Base-by-base conservation (phyloP, 148 eudicot species). In the Chenopodium formosanum region DNA sequence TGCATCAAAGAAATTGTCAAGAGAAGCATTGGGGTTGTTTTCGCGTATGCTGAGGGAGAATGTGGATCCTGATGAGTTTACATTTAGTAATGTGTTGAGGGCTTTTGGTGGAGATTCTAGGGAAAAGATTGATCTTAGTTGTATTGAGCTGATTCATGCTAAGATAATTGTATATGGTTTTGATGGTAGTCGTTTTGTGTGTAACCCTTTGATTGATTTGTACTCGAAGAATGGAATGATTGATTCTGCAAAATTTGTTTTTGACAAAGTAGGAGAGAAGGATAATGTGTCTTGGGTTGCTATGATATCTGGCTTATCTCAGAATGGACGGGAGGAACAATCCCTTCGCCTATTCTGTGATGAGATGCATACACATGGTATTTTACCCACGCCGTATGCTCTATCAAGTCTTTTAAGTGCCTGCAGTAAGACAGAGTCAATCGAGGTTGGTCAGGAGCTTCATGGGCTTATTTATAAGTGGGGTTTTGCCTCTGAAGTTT, bases 211-310 rank as follows among this genome's bases (percentile, higher is more conserved):
- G 83, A 90, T 94, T 70, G 94, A 94, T 80, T 88, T 94, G 84
- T 96, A 96, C 79, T 78, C 93, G 0, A 96, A 91, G 87, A 88
- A 86, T 81, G 94, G 94, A 80, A 75, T 76, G 63, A 63, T 92
- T 47, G 85, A 80, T 64, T 84, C 85, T 83, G 97, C 98, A 32
- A 85, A 83, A 83, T 73, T 62, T 44, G 86, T 94, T 47, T 94
- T 96, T 75, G 83, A 85, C 16, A 77, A 76, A 60, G 75, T 94
- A 82, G 48, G 37, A 68, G 81, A 81, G 40, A 86, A 85, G 83
- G 95, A 94, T 85, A 96, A 80, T 88, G 95, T 90, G 22, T 88
- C 99, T 58, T 96, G 98, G 98, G 97, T 94, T 84, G 95, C 98
- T 79, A 92, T 96, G 90, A 89, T 96, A 81, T 96, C 98, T 66